Evolutionary conservation across 2,329 filamentous ascomycete species (phyloP).

Genomic region (Colletotrichum eleusines): DNA sequence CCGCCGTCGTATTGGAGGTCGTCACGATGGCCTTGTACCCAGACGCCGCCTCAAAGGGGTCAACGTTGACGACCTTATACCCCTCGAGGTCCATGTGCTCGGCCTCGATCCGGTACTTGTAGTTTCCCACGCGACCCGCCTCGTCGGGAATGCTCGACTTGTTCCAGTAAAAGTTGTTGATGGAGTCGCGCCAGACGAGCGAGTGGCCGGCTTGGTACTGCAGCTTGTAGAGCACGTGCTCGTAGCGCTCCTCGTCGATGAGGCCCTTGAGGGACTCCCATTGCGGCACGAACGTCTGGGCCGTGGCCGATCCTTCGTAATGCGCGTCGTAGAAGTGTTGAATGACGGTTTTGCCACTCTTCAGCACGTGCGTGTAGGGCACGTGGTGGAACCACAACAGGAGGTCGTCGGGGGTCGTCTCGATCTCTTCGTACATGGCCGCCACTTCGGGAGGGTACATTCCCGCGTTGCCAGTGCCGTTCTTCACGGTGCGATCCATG

Average conservation of each 20-base stretch:
- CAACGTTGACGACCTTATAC: conserved; percentile 66
- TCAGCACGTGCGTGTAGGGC: conserved; percentile 71
- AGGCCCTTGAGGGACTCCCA: conserved; percentile 68
- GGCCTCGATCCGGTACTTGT: conserved; percentile 76
- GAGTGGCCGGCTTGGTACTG: conserved; percentile 77
- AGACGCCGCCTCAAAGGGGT: conserved; percentile 69
- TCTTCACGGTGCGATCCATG: conserved; percentile 78
- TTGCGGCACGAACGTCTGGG: conserved; percentile 65
- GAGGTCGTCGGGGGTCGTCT: conserved; percentile 75
- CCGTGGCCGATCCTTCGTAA: conserved; percentile 69
- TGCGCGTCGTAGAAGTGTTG: conserved; percentile 76
- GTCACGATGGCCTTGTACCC: conserved; percentile 68
- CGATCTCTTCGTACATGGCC: conserved; percentile 67
- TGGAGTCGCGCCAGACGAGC: conserved; percentile 77
- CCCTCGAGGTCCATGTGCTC: conserved; percentile 72
- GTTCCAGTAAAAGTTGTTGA: conserved; percentile 73
- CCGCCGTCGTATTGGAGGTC: conserved; percentile 61
- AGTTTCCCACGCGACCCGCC: conserved; percentile 66
- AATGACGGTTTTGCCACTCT: conserved; percentile 75
- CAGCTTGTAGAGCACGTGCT: conserved; percentile 69
- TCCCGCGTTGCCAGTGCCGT: conserved; percentile 74
- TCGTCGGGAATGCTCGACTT: conserved; percentile 71
- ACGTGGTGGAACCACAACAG: conserved; percentile 83
- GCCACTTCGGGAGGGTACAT: conserved; percentile 75
- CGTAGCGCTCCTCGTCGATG: conserved; percentile 71